Percentiles rank a stretch among this genome's conserved stretches.
phyloP scores from a whole-genome alignment of 208 protist genomes.

The Herpetomonas samuelpessoai region DNA sequence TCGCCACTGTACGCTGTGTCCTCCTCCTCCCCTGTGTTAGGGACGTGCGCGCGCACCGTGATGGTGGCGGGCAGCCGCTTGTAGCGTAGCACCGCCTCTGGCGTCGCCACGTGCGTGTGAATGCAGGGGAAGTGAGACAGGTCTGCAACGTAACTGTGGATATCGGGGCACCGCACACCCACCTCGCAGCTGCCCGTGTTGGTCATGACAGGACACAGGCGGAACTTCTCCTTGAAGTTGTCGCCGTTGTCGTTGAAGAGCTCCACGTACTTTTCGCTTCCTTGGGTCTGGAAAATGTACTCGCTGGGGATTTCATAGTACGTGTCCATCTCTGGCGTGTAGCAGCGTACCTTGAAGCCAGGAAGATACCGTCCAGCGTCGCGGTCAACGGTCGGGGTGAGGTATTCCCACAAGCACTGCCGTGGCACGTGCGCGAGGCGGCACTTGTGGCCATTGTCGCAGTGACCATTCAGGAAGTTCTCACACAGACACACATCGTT shows the following conservation, averaged over 20 bases:
- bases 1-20: slow-evolving; percentile 42
- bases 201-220: slow-evolving; percentile 46
- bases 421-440: slow-evolving; percentile 61
- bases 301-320: slow-evolving; percentile 79
- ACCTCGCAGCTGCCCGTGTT: slow-evolving; percentile 33
- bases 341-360: slow-evolving; percentile 74
- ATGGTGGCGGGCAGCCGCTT: slow-evolving; percentile 49
- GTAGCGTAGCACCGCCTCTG: slow-evolving; percentile 40
- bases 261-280: slow-evolving; percentile 61
- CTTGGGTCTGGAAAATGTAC: slow-evolving; percentile 52
- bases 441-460: slow-evolving; percentile 41
- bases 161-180: slow-evolving; percentile 45
- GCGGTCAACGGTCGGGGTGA: slow-evolving; percentile 37
- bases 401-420: slow-evolving; percentile 65
- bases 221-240: slow-evolving; percentile 79
- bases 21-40: slow-evolving; percentile 55
- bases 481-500: slow-evolving; percentile 55
- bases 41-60: slow-evolving; percentile 66
- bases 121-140: slow-evolving; percentile 44
- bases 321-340: slow-evolving; percentile 50
- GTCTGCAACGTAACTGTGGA: slow-evolving; percentile 52
- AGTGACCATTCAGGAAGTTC: slow-evolving; percentile 57
- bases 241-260: slow-evolving; percentile 76
- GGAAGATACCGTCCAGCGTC: slow-evolving; percentile 38
- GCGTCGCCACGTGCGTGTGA: slow-evolving; percentile 57